A percentile compares a stretch with the other conserved stretches of the same genome.
Conservation (phyloP, 2,329 filamentous ascomycete species). For the Rutstroemia sp. region DNA sequence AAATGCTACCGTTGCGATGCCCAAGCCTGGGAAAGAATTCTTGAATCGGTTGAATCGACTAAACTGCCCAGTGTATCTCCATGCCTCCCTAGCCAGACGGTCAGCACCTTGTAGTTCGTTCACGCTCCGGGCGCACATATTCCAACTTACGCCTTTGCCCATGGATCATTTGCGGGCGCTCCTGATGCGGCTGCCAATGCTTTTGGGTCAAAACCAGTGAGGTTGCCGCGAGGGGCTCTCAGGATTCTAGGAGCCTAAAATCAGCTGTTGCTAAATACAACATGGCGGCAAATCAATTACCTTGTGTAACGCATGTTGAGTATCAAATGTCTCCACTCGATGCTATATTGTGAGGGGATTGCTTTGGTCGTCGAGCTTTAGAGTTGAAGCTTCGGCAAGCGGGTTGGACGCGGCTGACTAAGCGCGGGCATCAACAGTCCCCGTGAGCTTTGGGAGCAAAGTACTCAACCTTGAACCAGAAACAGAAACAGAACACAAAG, state of each 20-base stretch:
- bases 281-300: conserved; percentile 12
- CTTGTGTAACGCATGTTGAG: conserved; percentile 28
- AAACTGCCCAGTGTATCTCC: conserved; percentile 89
- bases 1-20: conserved; percentile 88
- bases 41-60: conserved; percentile 85
- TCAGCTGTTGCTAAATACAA: conserved; percentile 11
- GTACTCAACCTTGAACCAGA: background rate
- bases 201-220: conserved; percentile 87
- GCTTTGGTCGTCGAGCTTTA: background rate
- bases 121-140: background rate
- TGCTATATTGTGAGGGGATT: conserved; percentile 1
- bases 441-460: background rate
- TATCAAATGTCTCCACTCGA: background rate
- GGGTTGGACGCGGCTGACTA: conserved; percentile 1
- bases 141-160: conserved; percentile 53
- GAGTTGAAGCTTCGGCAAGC: background rate
- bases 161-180: conserved; percentile 54
- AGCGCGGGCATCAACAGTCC: background rate
- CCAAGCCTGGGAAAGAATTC: conserved; percentile 78
- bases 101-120: conserved; percentile 8
- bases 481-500: conserved; percentile 1
- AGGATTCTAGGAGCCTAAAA: conserved; percentile 21
- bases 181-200: conserved; percentile 69
- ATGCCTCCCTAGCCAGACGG: conserved; percentile 78
- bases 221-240: conserved; percentile 48